A percentile compares a stretch with the other conserved stretches of the same genome.
phyloP scores from a whole-genome alignment of 2,329 filamentous ascomycete genomes.

The Emergomyces orientalis region DNA sequence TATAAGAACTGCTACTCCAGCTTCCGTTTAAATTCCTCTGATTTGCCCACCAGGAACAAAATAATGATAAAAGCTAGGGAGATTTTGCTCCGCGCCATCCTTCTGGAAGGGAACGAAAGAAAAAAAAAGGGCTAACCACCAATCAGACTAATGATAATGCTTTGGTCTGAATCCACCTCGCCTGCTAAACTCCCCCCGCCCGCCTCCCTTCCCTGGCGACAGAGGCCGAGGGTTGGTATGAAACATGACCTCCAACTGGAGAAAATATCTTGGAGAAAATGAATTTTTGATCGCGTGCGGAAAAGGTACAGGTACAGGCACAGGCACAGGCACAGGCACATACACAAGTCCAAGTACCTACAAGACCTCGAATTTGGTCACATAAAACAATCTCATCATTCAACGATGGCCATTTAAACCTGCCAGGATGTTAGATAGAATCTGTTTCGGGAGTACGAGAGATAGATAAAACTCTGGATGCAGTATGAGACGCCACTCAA shows the following conservation, averaged over 20 bases:
- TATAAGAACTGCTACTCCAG: too few relatives aligned
- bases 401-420: too few relatives aligned
- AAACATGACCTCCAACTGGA: background rate
- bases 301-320: background rate
- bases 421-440: too few relatives aligned
- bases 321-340: background rate
- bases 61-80: background rate
- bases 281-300: background rate
- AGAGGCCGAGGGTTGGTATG: background rate
- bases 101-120: background rate
- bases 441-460: too few relatives aligned
- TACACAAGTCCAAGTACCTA: background rate
- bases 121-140: background rate
- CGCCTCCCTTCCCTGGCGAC: background rate
- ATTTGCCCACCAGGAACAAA: background rate
- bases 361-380: too few relatives aligned
- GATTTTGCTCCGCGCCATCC: background rate
- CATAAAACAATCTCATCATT: too few relatives aligned
- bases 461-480: too few relatives aligned
- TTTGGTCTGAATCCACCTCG: background rate
- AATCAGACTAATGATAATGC: background rate
- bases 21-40: background rate
- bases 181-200: background rate
- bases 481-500: too few relatives aligned
- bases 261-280: background rate